Percentiles rank a stretch among this genome's conserved stretches.
Conservation (phyloP, 768 basidiomycete genomes). For the Pholiota conissans region DNA sequence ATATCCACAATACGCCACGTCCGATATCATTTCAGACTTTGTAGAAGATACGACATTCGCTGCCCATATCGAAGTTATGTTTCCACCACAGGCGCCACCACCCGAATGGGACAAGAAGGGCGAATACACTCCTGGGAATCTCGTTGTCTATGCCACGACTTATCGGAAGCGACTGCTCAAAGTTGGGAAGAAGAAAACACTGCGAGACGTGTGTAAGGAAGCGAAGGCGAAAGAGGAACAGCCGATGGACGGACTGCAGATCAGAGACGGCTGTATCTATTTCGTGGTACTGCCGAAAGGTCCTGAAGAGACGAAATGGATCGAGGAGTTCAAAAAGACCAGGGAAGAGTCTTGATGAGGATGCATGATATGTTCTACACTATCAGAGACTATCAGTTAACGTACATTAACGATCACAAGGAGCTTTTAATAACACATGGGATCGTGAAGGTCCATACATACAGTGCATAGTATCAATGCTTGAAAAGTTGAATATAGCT, state of each 20-base stretch:
- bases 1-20: constrained; percentile 87
- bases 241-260: constrained; percentile 74
- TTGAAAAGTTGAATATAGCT: constrained; percentile 6
- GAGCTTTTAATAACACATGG: constrained; percentile 6
- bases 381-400: constrained; percentile 1
- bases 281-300: constrained; percentile 82
- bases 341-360: constrained; percentile 30
- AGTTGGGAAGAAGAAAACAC: constrained; percentile 87
- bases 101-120: constrained; percentile 77
- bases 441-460: too few species aligned
- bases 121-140: constrained; percentile 62
- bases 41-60: constrained; percentile 82
- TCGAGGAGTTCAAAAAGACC: constrained; percentile 78
- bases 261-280: constrained; percentile 80
- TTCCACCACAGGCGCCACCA: constrained; percentile 64
- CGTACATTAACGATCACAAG: background rate
- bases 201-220: constrained; percentile 71
- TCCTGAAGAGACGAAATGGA: constrained; percentile 77
- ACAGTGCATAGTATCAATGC: too few species aligned
- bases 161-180: constrained; percentile 76
- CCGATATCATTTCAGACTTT: constrained; percentile 87
- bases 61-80: constrained; percentile 78
- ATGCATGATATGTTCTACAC: background rate
- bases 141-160: constrained; percentile 87
- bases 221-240: constrained; percentile 61